Conservation (phyloP, 495 filamentous ascomycete genomes). For the Annulohypoxylon stygium region DNA sequence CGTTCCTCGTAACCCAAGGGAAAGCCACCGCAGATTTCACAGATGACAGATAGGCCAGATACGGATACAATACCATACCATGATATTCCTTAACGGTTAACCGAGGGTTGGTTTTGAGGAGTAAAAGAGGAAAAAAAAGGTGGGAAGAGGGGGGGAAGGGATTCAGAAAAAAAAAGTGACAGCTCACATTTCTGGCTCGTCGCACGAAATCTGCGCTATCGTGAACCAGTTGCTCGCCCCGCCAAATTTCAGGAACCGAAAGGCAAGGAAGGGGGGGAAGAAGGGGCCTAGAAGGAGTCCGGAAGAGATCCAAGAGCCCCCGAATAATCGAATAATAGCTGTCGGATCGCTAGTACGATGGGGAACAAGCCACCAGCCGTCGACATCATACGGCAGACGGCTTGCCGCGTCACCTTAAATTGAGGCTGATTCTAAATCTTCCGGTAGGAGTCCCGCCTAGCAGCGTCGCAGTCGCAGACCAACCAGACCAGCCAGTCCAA, state of each 20-base stretch:
- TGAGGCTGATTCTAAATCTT: slow-evolving; percentile 49
- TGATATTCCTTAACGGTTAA: slow-evolving; percentile 35
- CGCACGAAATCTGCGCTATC: slow-evolving; percentile 42
- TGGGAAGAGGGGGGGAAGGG: slow-evolving; percentile 13
- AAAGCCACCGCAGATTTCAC: slow-evolving; percentile 20
- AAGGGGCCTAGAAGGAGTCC: slow-evolving; percentile 21
- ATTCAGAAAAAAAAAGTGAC: slow-evolving; percentile 34
- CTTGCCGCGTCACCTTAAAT: slow-evolving; percentile 42
- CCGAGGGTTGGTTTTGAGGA: slow-evolving; percentile 26
- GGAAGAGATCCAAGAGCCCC: slow-evolving; percentile 31
- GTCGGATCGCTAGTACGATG: slow-evolving; percentile 32
- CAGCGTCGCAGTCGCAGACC: slow-evolving; percentile 24
- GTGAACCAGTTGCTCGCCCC: slow-evolving; percentile 33
- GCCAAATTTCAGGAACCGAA: slow-evolving; percentile 45
- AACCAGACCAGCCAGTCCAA: too few species aligned
- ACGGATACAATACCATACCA: slow-evolving; percentile 24
- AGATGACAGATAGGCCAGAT: slow-evolving; percentile 31
- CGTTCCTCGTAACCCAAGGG: slow-evolving; percentile 22
- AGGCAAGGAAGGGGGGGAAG: slow-evolving; percentile 25
- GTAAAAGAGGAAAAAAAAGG: slow-evolving; percentile 8
- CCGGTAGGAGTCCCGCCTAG: slow-evolving; percentile 40
- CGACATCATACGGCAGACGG: slow-evolving; percentile 42
- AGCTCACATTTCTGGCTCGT: slow-evolving; percentile 32
- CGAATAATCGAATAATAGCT: slow-evolving; percentile 36
- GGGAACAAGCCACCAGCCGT: slow-evolving; percentile 26